These are phyloP conservation scores for Fraxinus xanthoxyloides DNA, from an alignment of 305 asterid genomes.

Conservation along the genomic window DNA sequence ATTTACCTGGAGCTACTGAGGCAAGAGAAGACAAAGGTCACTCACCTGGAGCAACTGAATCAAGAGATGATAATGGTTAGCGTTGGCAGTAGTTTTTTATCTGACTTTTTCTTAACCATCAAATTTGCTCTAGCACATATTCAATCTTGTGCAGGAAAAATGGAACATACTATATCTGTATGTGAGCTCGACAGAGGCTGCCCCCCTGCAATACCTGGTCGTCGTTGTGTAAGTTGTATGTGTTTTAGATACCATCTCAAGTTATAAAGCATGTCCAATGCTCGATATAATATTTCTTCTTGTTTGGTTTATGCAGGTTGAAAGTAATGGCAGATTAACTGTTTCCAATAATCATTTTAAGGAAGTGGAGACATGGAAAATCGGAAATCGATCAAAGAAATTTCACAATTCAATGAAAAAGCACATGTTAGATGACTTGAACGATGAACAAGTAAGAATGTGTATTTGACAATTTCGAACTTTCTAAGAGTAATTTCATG, in stretches of 20 bases:
- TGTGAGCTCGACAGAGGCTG: constrained; percentile 34
- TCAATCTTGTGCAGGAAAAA: constrained; percentile 48
- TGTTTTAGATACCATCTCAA: constrained; percentile 58
- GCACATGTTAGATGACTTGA: constrained; percentile 52
- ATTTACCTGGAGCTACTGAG: constrained; percentile 33
- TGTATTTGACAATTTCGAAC: background rate
- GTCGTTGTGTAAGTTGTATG: constrained; percentile 99
- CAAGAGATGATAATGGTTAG: constrained; percentile 45
- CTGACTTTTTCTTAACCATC: constrained; percentile 9
- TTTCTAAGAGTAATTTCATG: background rate
- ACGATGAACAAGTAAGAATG: constrained; percentile 70
- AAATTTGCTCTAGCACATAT: constrained; percentile 18
- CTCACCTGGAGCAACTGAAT: constrained; percentile 31
- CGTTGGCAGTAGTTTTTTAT: constrained; percentile 18
- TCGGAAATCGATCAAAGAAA: constrained; percentile 40
- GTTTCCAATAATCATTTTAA: constrained; percentile 40
- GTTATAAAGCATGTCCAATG: constrained; percentile 38
- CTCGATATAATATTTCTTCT: constrained; percentile 51
- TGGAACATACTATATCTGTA: constrained; percentile 27
- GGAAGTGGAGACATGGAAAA: constrained; percentile 39
- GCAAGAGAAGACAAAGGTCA: constrained; percentile 27
- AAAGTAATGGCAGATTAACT: constrained; percentile 72
- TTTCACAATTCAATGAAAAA: constrained; percentile 47
- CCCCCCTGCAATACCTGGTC: constrained; percentile 63
- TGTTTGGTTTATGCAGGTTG: constrained; percentile 56